Evolutionary conservation across 208 protist species (phyloP), one percentile per base, ranked within the genome.

Genomic region (Trypanosoma rangeli): DNA sequence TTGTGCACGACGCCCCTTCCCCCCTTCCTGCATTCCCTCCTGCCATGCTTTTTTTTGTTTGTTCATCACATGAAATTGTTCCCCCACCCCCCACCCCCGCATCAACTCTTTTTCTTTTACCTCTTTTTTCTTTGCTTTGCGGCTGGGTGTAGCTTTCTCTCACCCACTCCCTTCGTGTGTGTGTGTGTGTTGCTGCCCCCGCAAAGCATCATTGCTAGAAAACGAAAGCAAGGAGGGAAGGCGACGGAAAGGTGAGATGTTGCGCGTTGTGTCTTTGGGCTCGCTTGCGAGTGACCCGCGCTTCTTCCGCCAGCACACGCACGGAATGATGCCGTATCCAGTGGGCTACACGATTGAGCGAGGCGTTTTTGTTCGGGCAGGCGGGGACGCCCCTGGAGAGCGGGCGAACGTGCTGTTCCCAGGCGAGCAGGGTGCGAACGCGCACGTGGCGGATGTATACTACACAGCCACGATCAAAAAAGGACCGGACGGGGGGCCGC

Each of bases 281-380:
- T 31, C 44, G 4, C 55, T 87, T 35, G 76, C 87, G 39, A 46
- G 28, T n/a, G 73, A 79, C 62, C 37, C 65, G 10, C 67, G 72
- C 20, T 85, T 85, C 59, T 48, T 52, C 80, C 39, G 53, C 1
- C 35, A 66, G 46, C 24, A 64, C 22, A 39, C 20, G 12, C 12
- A 55, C 31, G 64, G 56, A 31, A 18, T 44, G 12, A 61, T 60
- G 26, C 60, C 82, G 15, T 79, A 80, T n/a, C 81, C 89, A 0
- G 60, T 82, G 15, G 79, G 79, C 58, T 94, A 86, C 71, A 73
- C 60, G 16, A 56, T 94, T 26, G 75, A 91, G 57, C 79, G 84
- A 8, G 57, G 73, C 50, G 78, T 92, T n/a, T 90, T 92, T 64
- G 35, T 68, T 20, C 60, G 20, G 26, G 44, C 37, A 12, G 31